Evolutionary conservation across 768 basidiomycete genomes (phyloP).

Genomic region (Leucogyrophana mollusca): DNA sequence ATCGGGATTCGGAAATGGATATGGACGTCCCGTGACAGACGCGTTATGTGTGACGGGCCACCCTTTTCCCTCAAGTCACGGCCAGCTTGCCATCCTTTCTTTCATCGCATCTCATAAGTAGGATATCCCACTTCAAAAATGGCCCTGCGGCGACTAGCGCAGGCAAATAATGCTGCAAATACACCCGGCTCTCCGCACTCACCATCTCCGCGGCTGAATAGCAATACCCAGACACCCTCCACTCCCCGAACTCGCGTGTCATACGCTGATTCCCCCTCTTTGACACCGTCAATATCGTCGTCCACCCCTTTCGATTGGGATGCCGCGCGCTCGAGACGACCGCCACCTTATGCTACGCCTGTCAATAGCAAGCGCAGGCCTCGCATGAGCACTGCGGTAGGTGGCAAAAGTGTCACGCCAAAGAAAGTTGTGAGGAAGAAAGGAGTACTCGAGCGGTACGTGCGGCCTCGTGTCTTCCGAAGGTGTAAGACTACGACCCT

Average conservation of each 20-base stretch:
- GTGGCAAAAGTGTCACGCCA: slow-evolving; percentile 31
- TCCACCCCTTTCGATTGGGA: slow-evolving; percentile 86
- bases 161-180: slow-evolving; percentile 44
- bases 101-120: not conserved
- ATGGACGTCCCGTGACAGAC: slow-evolving; percentile 21
- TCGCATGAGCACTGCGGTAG: slow-evolving; percentile 34
- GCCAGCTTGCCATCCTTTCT: not conserved
- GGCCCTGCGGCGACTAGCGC: slow-evolving; percentile 59
- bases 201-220: slow-evolving; percentile 30
- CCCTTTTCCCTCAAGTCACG: slow-evolving; percentile 12
- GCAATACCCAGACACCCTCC: slow-evolving; percentile 40
- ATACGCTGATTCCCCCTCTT: slow-evolving; percentile 56
- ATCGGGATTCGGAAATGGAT: too few species aligned
- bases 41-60: slow-evolving; percentile 24
- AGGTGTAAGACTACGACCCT: slow-evolving; percentile 14
- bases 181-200: slow-evolving; percentile 39
- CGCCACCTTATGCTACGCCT: slow-evolving; percentile 74
- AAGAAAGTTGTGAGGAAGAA: slow-evolving; percentile 67
- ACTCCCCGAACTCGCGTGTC: slow-evolving; percentile 50
- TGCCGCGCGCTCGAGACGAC: slow-evolving; percentile 66
- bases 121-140: slow-evolving; percentile 26
- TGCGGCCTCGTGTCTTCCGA: slow-evolving; percentile 10
- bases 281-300: slow-evolving; percentile 73
- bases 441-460: slow-evolving; percentile 59
- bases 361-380: slow-evolving; percentile 42